phyloP scores from a whole-genome alignment of 129 eudicot genomes.

The Smallanthus sonchifolius region DNA sequence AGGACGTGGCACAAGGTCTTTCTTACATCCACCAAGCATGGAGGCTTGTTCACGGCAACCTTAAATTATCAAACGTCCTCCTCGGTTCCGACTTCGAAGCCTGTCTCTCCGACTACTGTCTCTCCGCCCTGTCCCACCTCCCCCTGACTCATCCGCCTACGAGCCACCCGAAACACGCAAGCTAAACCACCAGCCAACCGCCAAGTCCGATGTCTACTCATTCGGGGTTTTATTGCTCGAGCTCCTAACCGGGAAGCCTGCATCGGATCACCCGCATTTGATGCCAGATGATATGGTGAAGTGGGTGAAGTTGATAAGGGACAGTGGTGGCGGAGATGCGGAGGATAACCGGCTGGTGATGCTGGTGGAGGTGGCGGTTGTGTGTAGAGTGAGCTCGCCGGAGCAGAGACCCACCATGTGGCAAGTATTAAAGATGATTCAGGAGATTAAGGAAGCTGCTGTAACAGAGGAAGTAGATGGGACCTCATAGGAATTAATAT shows the following conservation, averaged over 20 bases:
- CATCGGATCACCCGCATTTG: constrained; percentile 60
- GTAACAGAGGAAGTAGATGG: constrained; percentile 22
- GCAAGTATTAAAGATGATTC: constrained; percentile 90
- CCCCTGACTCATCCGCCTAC: constrained; percentile 34
- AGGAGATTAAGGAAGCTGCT: constrained; percentile 37
- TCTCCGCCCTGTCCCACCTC: no score
- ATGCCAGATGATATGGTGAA: constrained; percentile 47
- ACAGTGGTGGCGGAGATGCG: constrained; percentile 37
- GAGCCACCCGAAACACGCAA: constrained; percentile 61
- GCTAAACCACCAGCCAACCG: constrained; percentile 34
- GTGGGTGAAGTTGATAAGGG: constrained; percentile 65
- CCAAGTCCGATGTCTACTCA: constrained; percentile 74
- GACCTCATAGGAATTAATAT: constrained; percentile 5
- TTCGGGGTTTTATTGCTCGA: constrained; percentile 68
- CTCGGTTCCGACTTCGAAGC: no score
- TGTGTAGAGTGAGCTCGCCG: constrained; percentile 59
- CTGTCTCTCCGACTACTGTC: no score
- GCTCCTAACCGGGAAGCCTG: constrained; percentile 68
- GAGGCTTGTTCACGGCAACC: no score
- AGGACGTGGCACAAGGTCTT: no score
- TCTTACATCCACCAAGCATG: no score
- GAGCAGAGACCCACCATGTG: constrained; percentile 95
- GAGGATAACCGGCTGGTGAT: constrained; percentile 52
- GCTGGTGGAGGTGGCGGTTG: constrained; percentile 80
- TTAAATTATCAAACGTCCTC: no score